phyloP scores from a whole-genome alignment of 371 early-diverging fungal species.

The Dinochytrium kinnereticum region DNA sequence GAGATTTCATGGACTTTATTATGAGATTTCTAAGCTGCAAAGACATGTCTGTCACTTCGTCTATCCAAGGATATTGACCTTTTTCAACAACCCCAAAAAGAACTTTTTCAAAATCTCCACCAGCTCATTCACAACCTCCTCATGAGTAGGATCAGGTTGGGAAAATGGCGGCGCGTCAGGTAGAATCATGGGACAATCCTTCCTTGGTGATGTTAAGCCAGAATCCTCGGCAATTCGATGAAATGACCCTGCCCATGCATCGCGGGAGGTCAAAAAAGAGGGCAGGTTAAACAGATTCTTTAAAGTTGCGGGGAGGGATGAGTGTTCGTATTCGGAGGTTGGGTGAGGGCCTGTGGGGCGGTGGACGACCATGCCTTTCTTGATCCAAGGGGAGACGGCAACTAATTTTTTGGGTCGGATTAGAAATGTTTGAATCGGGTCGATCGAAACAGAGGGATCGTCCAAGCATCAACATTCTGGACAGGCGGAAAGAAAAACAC shows the following conservation, averaged over 20 bases:
- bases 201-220: constrained; percentile 29
- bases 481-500: background rate
- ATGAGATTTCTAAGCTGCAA: too few relatives aligned
- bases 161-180: background rate
- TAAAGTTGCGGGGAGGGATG: constrained; percentile 51
- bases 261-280: constrained; percentile 46
- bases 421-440: background rate
- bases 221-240: constrained; percentile 10
- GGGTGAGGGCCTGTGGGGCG: constrained; percentile 28
- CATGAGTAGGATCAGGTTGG: background rate
- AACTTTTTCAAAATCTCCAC: too few relatives aligned
- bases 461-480: too few relatives aligned
- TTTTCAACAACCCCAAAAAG: too few relatives aligned
- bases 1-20: too few relatives aligned
- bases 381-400: constrained; percentile 5
- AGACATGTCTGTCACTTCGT: too few relatives aligned
- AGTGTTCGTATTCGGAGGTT: constrained; percentile 49
- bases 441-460: too few relatives aligned
- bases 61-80: too few relatives aligned
- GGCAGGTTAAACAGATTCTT: constrained; percentile 39
- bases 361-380: background rate
- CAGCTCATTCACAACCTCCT: background rate
- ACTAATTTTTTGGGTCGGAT: background rate
- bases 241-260: constrained; percentile 35
- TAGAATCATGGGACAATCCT: background rate